These are phyloP conservation scores for Colletotrichum lentis DNA, from an alignment of 2,329 filamentous ascomycete species.

Conservation along the genomic window DNA sequence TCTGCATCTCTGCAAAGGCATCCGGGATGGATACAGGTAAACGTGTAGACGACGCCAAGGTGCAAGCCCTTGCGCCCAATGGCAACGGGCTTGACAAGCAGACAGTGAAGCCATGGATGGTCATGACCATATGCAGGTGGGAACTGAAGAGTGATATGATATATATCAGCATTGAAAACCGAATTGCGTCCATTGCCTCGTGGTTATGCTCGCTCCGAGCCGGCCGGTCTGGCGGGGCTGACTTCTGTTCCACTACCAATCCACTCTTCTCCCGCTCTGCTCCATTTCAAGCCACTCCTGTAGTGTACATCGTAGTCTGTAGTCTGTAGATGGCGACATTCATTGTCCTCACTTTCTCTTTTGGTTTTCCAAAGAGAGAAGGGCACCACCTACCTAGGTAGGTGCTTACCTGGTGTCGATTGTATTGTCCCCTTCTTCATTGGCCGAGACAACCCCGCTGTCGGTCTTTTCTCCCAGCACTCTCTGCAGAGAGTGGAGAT, in stretches of 20 bases:
- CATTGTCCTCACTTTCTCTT: background rate
- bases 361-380: no score
- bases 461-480: background rate
- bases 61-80: constrained; percentile 18
- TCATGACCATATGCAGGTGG: no score
- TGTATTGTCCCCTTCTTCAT: background rate
- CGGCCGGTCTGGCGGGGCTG: background rate
- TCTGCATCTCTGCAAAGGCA: background rate
- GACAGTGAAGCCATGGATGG: background rate
- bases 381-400: no score
- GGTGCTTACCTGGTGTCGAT: background rate
- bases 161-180: no score
- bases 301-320: no score
- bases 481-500: no score
- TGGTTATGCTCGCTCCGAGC: constrained; percentile 26
- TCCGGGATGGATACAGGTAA: no score
- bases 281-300: background rate
- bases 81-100: constrained; percentile 27
- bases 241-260: no score
- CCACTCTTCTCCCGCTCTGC: background rate
- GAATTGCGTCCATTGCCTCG: background rate
- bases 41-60: background rate
- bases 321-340: background rate
- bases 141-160: no score
- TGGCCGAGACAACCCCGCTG: background rate